These are phyloP conservation scores for Globisporangium barbulae DNA, from an alignment of 352 stramenopile species.

Conservation along the genomic window DNA sequence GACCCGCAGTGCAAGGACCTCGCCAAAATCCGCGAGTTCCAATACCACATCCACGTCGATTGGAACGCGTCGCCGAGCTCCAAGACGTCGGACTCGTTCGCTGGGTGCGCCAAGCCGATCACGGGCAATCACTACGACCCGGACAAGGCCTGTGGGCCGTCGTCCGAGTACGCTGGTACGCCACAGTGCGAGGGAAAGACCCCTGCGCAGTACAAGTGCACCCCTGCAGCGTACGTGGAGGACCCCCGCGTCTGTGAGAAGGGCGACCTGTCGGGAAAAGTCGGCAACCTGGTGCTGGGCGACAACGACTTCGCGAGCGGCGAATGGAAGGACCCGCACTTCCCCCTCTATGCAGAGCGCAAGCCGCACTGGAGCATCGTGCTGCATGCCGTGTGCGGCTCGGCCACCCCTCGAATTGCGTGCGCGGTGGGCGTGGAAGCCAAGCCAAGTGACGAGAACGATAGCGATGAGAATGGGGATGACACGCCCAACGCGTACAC, in stretches of 20 bases:
- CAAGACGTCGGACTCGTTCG: conserved; percentile 26
- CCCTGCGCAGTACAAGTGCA: conserved; percentile 30
- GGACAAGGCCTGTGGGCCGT: conserved; percentile 30
- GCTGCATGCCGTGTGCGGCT: conserved; percentile 18
- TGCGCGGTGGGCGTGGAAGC: conserved; percentile 25
- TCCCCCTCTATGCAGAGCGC: conserved; percentile 24
- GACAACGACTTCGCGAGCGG: conserved; percentile 14
- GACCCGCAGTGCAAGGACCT: conserved; percentile 17
- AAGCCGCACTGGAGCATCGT: conserved; percentile 36
- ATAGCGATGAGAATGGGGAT: background rate
- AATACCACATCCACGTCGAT: conserved; percentile 46
- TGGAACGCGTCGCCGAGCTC: conserved; percentile 23
- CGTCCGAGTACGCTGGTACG: conserved; percentile 31
- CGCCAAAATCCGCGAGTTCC: conserved; percentile 11
- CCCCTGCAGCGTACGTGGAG: conserved; percentile 23
- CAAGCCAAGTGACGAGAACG: background rate
- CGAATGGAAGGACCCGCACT: conserved; percentile 33
- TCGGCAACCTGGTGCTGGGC: conserved; percentile 28
- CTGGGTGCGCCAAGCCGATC: conserved; percentile 24
- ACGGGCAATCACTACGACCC: conserved; percentile 52
- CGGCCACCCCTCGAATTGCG: conserved; percentile 30
- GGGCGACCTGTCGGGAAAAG: conserved; percentile 45
- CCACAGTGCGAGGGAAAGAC: conserved; percentile 13
- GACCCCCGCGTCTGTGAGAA: conserved; percentile 34
- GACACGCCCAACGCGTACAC: conserved; percentile 1